phyloP scores from a whole-genome alignment of 1,284 basidiomycete genomes.

The Jaminaea rosea region DNA sequence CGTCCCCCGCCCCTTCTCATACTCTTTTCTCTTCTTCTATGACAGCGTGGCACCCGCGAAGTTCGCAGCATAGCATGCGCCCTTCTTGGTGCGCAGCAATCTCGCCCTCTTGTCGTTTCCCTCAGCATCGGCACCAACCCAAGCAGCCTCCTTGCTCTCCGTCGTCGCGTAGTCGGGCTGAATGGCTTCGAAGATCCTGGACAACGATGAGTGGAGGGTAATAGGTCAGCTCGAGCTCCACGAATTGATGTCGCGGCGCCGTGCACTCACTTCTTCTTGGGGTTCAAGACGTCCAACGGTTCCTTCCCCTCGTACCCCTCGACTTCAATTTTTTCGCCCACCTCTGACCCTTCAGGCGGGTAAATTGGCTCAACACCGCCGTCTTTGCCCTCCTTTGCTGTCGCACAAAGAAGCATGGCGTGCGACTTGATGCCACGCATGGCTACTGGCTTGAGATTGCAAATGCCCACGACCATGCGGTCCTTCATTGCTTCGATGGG shows the following conservation, averaged over 20 bases:
- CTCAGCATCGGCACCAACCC: slow-evolving; percentile 17
- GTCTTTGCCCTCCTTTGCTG: slow-evolving; percentile 40
- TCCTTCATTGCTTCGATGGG: slow-evolving; percentile 45
- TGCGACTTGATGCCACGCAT: slow-evolving; percentile 47
- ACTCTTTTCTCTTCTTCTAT: slow-evolving; percentile 9
- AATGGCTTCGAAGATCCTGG: slow-evolving; percentile 44
- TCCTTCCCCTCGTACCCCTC: slow-evolving; percentile 43
- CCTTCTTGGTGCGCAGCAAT: slow-evolving; percentile 34
- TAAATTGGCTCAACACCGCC: slow-evolving; percentile 41
- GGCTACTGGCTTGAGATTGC: slow-evolving; percentile 44
- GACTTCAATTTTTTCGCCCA: slow-evolving; percentile 41
- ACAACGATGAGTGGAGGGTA: not conserved
- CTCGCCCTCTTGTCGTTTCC: slow-evolving; percentile 30
- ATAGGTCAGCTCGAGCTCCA: not conserved
- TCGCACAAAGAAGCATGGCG: slow-evolving; percentile 45
- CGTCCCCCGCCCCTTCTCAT: too few species aligned
- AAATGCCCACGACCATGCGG: slow-evolving; percentile 42
- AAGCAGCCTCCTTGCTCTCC: slow-evolving; percentile 28
- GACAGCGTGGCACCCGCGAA: slow-evolving; percentile 41
- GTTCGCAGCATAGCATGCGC: slow-evolving; percentile 25
- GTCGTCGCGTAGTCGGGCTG: slow-evolving; percentile 43
- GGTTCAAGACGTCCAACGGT: slow-evolving; percentile 42
- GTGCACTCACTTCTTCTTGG: slow-evolving; percentile 39
- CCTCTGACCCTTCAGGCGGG: slow-evolving; percentile 36
- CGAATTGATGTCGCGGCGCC: not conserved